Percentiles rank a stretch among this genome's conserved stretches.
These are phyloP conservation scores for Aspergillus piperis DNA, from an alignment of 2,329 filamentous ascomycete genomes.

Conservation along the genomic window DNA sequence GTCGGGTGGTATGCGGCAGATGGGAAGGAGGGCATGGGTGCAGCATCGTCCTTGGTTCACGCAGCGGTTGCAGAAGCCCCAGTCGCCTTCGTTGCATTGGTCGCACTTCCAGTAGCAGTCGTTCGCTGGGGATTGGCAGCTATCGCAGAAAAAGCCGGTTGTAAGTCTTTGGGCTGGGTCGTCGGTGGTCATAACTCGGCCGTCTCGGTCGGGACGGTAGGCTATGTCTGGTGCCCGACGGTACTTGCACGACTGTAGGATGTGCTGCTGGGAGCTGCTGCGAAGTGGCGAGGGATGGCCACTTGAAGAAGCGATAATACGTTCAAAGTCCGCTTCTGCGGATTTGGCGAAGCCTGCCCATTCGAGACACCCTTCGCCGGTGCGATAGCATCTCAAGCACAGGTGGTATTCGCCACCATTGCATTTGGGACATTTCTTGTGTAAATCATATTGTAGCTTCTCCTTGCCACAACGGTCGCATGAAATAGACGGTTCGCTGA, in stretches of 20 bases:
- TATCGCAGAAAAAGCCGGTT: constrained; percentile 80
- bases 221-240: constrained; percentile 30
- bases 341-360: constrained; percentile 86
- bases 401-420: constrained; percentile 72
- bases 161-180: constrained; percentile 70
- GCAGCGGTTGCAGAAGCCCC: constrained; percentile 89
- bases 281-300: constrained; percentile 15
- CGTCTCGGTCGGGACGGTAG: constrained; percentile 38
- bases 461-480: constrained; percentile 70
- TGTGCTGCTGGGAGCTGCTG: constrained; percentile 53
- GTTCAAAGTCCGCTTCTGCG: constrained; percentile 69
- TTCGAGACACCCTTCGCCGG: constrained; percentile 73
- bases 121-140: constrained; percentile 72
- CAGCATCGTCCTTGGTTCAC: constrained; percentile 81
- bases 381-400: constrained; percentile 77
- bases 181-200: constrained; percentile 60
- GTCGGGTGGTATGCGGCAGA: constrained; percentile 60
- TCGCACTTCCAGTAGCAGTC: constrained; percentile 89
- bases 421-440: constrained; percentile 79
- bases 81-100: constrained; percentile 85
- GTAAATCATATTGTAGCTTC: constrained; percentile 80
- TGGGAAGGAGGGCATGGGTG: constrained; percentile 75
- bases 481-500: constrained; percentile 69
- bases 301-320: constrained; percentile 37
- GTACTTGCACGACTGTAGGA: constrained; percentile 46